These are phyloP conservation scores for Fusarium nanum DNA, from an alignment of 2,329 filamentous ascomycete genomes.

Conservation along the genomic window DNA sequence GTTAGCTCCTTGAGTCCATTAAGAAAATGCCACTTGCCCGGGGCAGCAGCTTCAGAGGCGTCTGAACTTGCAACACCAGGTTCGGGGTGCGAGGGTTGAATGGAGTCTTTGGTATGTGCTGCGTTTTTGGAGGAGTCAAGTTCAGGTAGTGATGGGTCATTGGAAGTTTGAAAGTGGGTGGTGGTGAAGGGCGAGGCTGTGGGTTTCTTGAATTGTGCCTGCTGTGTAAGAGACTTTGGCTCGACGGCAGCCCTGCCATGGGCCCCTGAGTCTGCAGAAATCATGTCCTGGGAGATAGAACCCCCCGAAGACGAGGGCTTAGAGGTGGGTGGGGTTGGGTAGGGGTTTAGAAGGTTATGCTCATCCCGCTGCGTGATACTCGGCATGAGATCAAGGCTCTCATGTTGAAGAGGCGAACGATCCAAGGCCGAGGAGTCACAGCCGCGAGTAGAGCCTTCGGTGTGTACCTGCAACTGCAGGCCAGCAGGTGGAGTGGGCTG, in stretches of 20 bases:
- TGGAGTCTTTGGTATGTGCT: slow-evolving; percentile 36
- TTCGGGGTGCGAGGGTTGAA: slow-evolving; percentile 47
- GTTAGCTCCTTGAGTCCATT: slow-evolving; percentile 88
- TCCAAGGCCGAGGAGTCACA: slow-evolving; percentile 38
- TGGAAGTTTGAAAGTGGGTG: slow-evolving; percentile 42
- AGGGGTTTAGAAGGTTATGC: slow-evolving; percentile 51
- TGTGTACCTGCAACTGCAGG: slow-evolving; percentile 46
- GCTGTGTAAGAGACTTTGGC: slow-evolving; percentile 38
- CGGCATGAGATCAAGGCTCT: slow-evolving; percentile 40
- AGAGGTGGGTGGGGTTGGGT: slow-evolving; percentile 70
- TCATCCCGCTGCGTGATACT: slow-evolving; percentile 39
- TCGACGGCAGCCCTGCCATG: slow-evolving; percentile 40
- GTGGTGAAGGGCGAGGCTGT: slow-evolving; percentile 44
- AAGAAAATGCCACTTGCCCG: slow-evolving; percentile 70
- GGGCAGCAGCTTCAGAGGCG: slow-evolving; percentile 52
- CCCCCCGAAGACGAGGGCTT: slow-evolving; percentile 55
- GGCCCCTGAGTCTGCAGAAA: slow-evolving; percentile 41
- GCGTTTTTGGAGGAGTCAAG: slow-evolving; percentile 35
- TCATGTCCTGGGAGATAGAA: slow-evolving; percentile 48
- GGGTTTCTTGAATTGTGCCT: slow-evolving; percentile 38
- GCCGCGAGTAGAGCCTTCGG: slow-evolving; percentile 42
- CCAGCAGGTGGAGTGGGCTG: slow-evolving; percentile 50
- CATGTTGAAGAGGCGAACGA: slow-evolving; percentile 43
- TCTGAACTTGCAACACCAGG: slow-evolving; percentile 65
- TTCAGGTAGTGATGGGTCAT: slow-evolving; percentile 43